These are phyloP conservation scores for Exophiala bonariae DNA, from an alignment of 2,329 filamentous ascomycete genomes.

Conservation along the genomic window DNA sequence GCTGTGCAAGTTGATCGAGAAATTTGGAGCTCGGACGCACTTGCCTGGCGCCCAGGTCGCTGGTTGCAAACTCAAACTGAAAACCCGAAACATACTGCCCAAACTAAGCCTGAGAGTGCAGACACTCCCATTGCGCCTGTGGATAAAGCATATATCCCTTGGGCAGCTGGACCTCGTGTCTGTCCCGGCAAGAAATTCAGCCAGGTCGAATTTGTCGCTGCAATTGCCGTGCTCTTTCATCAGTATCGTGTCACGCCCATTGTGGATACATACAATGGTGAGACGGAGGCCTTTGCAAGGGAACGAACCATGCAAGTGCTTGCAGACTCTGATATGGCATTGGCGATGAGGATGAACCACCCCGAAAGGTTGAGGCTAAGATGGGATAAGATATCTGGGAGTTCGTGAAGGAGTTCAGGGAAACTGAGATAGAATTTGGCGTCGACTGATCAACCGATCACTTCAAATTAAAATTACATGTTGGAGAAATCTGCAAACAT, in stretches of 20 bases:
- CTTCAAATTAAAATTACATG: no score
- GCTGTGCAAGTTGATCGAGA: conserved; percentile 30
- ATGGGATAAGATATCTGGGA: conserved; percentile 3
- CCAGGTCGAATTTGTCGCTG: conserved; percentile 36
- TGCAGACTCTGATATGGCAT: conserved; percentile 7
- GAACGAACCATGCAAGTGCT: not conserved
- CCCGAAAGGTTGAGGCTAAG: conserved; percentile 5
- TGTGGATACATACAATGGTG: not conserved
- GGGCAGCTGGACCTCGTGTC: conserved; percentile 30
- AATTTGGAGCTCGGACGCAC: conserved; percentile 29
- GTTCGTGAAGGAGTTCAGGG: not conserved
- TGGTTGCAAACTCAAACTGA: conserved; percentile 29
- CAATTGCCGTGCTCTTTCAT: conserved; percentile 22
- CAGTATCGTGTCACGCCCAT: conserved; percentile 5
- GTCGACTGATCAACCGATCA: no score
- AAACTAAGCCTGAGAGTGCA: no score
- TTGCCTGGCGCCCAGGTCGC: conserved; percentile 32
- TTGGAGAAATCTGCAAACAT: no score
- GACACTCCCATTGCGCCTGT: not conserved
- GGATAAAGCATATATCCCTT: conserved; percentile 28
- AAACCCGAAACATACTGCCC: no score
- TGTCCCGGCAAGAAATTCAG: conserved; percentile 36
- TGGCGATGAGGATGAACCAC: conserved; percentile 9
- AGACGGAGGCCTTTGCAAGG: not conserved
- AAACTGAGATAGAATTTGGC: no score